Conservation (phyloP, 2,329 filamentous ascomycete species). For the Arthrobotrys pseudoclavata region DNA sequence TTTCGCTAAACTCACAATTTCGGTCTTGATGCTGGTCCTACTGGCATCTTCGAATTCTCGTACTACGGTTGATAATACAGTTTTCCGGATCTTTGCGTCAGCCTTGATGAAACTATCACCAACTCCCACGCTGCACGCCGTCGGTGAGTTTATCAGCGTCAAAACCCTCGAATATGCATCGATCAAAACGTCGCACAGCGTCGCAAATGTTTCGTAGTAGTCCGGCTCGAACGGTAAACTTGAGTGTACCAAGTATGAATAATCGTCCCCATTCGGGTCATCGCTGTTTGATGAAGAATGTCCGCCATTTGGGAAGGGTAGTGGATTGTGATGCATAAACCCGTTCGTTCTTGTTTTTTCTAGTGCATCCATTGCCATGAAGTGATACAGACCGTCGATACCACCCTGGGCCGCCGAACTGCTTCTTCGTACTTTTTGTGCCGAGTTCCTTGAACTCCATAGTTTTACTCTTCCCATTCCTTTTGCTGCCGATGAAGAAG, state of each 20-base stretch:
- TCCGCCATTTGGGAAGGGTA: slow-evolving; percentile 25
- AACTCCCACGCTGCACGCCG: slow-evolving; percentile 77
- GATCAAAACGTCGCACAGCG: slow-evolving; percentile 93
- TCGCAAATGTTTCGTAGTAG: slow-evolving; percentile 96
- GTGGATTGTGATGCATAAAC: slow-evolving; percentile 50
- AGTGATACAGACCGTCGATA: slow-evolving; percentile 59
- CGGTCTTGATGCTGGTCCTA: slow-evolving; percentile 79
- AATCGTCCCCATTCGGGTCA: slow-evolving; percentile 74
- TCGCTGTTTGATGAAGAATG: slow-evolving; percentile 56
- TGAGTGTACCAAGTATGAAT: slow-evolving; percentile 89
- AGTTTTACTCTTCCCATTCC: slow-evolving; percentile 58
- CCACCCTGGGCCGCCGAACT: slow-evolving; percentile 56
- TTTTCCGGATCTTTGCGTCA: slow-evolving; percentile 86
- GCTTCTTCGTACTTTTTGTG: slow-evolving; percentile 49
- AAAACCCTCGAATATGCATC: slow-evolving; percentile 88
- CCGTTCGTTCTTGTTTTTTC: slow-evolving; percentile 39
- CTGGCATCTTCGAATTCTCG: slow-evolving; percentile 94
- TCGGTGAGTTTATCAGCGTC: slow-evolving; percentile 79
- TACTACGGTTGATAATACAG: slow-evolving; percentile 86
- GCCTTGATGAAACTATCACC: slow-evolving; percentile 91
- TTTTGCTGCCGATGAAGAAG: slow-evolving; percentile 72
- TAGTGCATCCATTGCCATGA: slow-evolving; percentile 52
- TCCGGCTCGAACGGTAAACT: slow-evolving; percentile 94
- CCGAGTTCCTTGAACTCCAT: slow-evolving; percentile 51
- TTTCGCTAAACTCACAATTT: slow-evolving; percentile 87